phyloP scores from a whole-genome alignment of 805 yeast genomes.

The Candida michaelii region DNA sequence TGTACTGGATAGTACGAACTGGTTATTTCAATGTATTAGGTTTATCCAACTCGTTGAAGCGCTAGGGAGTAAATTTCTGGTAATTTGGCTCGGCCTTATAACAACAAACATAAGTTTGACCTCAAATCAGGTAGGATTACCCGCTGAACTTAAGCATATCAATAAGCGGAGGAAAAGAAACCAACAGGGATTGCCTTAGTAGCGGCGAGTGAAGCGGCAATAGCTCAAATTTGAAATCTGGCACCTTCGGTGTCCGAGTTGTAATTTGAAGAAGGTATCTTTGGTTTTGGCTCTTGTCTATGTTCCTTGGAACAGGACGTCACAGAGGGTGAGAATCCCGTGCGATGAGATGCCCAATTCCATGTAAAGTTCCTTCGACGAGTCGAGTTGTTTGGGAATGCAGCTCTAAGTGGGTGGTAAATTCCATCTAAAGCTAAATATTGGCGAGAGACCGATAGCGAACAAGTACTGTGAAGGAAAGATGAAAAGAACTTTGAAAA shows the following conservation, averaged over 20 bases:
- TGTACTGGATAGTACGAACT: conserved; percentile 9
- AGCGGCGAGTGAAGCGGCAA: conserved; percentile 41
- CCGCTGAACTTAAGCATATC: conserved; percentile 48
- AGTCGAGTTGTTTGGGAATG: conserved; percentile 42
- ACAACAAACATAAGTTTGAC: conserved; percentile 28
- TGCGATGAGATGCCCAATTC: conserved; percentile 25
- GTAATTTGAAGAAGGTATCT: conserved; percentile 39
- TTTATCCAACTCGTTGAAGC: conserved; percentile 16
- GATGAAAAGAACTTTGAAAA: conserved; percentile 46
- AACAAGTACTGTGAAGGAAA: conserved; percentile 48
- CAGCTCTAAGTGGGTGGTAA: conserved; percentile 40
- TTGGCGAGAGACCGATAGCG: conserved; percentile 50
- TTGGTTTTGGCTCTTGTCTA: conserved; percentile 31
- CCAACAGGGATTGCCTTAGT: conserved; percentile 29
- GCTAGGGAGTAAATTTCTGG: conserved; percentile 6
- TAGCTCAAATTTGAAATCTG: conserved; percentile 45
- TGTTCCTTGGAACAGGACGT: conserved; percentile 25
- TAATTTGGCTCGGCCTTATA: conserved; percentile 17
- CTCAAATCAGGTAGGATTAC: conserved; percentile 38
- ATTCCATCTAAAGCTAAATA: conserved; percentile 39
- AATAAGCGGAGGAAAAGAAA: conserved; percentile 43
- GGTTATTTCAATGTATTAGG: conserved; percentile 15
- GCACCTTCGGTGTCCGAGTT: conserved; percentile 38
- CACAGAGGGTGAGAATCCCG: conserved; percentile 46
- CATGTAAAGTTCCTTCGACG: conserved; percentile 28